Evolutionary conservation across 768 basidiomycete genomes (phyloP).

Genomic region (Thelephora aurantiotincta): DNA sequence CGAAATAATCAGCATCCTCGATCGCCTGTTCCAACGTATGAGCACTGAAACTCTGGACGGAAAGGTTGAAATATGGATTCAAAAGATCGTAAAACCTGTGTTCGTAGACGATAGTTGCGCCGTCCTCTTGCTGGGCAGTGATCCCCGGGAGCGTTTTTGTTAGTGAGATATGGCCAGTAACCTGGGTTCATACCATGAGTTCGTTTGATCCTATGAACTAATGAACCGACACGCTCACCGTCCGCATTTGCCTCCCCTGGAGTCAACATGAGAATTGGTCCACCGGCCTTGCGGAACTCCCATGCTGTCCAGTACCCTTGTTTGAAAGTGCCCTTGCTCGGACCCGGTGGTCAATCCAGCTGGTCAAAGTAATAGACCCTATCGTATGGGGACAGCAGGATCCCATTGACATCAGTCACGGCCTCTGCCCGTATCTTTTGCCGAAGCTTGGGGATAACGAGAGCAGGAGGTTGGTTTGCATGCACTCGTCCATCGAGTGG

Average conservation of each 20-base stretch:
- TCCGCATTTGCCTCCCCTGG: slow-evolving; percentile 52
- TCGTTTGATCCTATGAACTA: not conserved
- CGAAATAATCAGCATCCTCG: slow-evolving; percentile 59
- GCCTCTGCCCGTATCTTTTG: not conserved
- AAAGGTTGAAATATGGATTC: slow-evolving; percentile 51
- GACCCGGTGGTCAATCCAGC: slow-evolving; percentile 36
- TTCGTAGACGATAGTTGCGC: slow-evolving; percentile 48
- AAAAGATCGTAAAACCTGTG: slow-evolving; percentile 70
- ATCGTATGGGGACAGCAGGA: slow-evolving; percentile 16
- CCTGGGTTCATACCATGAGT: slow-evolving; percentile 6
- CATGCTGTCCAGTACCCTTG: slow-evolving; percentile 63
- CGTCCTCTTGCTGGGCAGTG: slow-evolving; percentile 52
- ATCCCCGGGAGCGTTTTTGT: slow-evolving; percentile 46
- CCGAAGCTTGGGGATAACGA: slow-evolving; percentile 1
- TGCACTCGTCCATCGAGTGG: not conserved
- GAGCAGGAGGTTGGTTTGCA: not conserved
- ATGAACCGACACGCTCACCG: slow-evolving; percentile 14
- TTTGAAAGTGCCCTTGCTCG: slow-evolving; percentile 58
- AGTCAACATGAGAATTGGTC: slow-evolving; percentile 50
- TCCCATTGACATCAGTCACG: slow-evolving; percentile 14
- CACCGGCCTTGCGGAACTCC: slow-evolving; percentile 45
- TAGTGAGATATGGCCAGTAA: slow-evolving; percentile 43
- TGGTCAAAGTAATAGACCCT: slow-evolving; percentile 40
- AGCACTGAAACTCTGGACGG: slow-evolving; percentile 36
- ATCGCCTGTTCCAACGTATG: slow-evolving; percentile 67